Evolutionary conservation across 768 basidiomycete genomes (phyloP).

Genomic region (Termitomyces eurrhizus): DNA sequence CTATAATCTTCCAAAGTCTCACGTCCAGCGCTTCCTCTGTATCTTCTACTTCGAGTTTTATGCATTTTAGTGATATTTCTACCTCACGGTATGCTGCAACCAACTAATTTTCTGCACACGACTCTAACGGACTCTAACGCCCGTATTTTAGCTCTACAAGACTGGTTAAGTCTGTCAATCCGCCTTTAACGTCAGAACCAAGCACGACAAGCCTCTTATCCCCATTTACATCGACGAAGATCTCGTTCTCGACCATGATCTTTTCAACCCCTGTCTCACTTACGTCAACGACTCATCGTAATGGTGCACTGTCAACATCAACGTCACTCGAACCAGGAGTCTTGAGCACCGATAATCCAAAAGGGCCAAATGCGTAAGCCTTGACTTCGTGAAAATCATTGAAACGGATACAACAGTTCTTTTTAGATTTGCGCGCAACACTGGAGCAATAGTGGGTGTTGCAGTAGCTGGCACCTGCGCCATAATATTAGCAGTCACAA

Average conservation of each 20-base stretch:
- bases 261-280: not conserved
- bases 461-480: constrained; percentile 25
- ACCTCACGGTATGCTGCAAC: constrained; percentile 1
- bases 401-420: not conserved
- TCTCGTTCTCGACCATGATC: not conserved
- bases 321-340: constrained; percentile 25
- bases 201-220: not conserved
- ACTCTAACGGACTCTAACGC: not conserved
- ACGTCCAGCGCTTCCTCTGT: not conserved
- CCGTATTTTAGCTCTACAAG: not conserved
- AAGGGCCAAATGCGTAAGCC: constrained; percentile 20
- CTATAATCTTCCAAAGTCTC: not conserved
- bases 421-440: constrained; percentile 33
- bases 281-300: constrained; percentile 14
- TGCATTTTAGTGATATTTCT: not conserved
- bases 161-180: not conserved
- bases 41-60: not conserved
- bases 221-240: not conserved
- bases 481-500: constrained; percentile 25
- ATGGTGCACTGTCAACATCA: constrained; percentile 13
- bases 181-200: not conserved
- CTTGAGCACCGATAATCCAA: constrained; percentile 27
- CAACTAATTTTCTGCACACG: not conserved
- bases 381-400: not conserved
- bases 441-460: constrained; percentile 35